Conservation (phyloP, 176 grass and related monocot genomes). For the Oryza rufipogon region DNA sequence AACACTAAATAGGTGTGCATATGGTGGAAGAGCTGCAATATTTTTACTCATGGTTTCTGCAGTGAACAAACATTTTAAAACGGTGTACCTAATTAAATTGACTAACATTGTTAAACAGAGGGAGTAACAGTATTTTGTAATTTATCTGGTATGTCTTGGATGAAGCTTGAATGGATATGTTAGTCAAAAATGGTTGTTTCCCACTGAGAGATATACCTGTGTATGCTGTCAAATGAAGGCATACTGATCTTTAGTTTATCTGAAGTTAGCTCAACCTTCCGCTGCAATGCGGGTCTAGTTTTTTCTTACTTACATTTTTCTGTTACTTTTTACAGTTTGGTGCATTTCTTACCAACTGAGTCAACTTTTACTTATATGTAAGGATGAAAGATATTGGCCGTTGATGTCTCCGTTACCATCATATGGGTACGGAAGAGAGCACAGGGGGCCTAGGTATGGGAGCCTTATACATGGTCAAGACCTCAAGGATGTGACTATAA, state of each 20-base stretch:
- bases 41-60: neutral
- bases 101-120: neutral
- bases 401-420: constrained; percentile 94
- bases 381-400: constrained; percentile 94
- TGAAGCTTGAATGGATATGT: neutral
- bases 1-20: neutral
- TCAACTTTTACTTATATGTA: constrained; percentile 47
- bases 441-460: constrained; percentile 89
- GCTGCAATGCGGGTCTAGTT: neutral
- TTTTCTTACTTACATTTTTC: constrained; percentile 18
- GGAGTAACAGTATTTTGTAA: neutral
- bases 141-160: neutral
- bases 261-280: neutral
- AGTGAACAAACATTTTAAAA: neutral
- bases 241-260: neutral
- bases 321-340: constrained; percentile 35
- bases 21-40: neutral
- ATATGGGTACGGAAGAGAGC: constrained; percentile 91
- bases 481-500: constrained; percentile 85
- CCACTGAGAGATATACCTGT: neutral
- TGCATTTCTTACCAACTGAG: constrained; percentile 36
- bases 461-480: constrained; percentile 93
- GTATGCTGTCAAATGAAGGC: neutral
- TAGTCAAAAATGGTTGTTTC: neutral
- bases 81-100: neutral